Evolutionary conservation across 1,284 basidiomycete species (phyloP).

Genomic region (Trichosporon sp.): DNA sequence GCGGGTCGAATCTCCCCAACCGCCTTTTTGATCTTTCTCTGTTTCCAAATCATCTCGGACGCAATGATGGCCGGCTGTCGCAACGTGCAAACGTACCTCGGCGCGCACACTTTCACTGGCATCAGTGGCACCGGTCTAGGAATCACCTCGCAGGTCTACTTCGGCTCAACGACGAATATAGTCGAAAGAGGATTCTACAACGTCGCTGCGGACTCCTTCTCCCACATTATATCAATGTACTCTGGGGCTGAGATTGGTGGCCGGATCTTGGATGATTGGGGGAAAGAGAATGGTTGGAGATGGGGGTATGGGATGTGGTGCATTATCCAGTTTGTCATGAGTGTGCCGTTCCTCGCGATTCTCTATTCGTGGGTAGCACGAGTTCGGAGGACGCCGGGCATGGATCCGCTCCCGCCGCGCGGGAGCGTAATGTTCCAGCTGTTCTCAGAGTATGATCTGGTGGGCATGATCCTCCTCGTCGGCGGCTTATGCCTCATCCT

Average conservation of each 20-base stretch:
- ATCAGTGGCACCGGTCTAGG: background rate
- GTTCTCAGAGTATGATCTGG: conserved; percentile 4
- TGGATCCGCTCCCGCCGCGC: background rate
- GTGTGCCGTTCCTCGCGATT: background rate
- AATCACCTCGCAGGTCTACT: background rate
- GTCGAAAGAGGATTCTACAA: background rate
- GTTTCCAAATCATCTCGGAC: conserved; percentile 2
- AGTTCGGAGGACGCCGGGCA: background rate
- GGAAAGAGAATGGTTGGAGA: background rate
- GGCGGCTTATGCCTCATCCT: conserved; percentile 1
- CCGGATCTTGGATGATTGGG: conserved; percentile 4
- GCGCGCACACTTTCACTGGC: background rate
- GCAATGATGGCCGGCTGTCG: conserved; percentile 3
- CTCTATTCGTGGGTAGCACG: background rate
- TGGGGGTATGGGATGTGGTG: conserved; percentile 7
- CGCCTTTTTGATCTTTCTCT: background rate
- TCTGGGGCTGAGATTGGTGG: conserved; percentile 6
- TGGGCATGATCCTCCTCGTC: conserved; percentile 4
- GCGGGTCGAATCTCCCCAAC: background rate
- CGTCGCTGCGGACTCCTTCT: conserved; percentile 1
- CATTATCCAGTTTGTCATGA: background rate
- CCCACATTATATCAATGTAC: conserved; percentile 3
- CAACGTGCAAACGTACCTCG: background rate
- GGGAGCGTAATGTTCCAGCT: background rate
- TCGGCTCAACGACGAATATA: background rate